These are phyloP conservation scores for Xylaria nigripes DNA, from an alignment of 495 filamentous ascomycete species.

Conservation along the genomic window DNA sequence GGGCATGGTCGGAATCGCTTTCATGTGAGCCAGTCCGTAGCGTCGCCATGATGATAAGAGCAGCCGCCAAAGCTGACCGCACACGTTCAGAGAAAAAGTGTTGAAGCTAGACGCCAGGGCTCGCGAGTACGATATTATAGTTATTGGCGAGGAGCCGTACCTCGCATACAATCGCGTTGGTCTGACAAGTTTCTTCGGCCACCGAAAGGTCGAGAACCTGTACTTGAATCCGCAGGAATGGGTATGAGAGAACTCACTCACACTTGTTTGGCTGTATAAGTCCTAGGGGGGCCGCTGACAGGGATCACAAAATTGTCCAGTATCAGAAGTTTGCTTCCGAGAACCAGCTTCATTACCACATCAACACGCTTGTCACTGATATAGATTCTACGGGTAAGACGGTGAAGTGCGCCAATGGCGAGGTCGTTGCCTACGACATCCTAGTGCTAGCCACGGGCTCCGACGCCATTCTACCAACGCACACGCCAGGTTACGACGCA, in stretches of 20 bases:
- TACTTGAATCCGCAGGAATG: slow-evolving; percentile 88
- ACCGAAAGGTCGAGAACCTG: slow-evolving; percentile 80
- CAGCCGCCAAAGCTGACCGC: slow-evolving; percentile 59
- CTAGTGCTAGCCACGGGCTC: slow-evolving; percentile 90
- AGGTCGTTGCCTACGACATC: slow-evolving; percentile 72
- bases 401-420: slow-evolving; percentile 63
- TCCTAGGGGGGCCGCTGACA: not conserved
- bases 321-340: slow-evolving; percentile 38
- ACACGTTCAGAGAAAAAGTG: slow-evolving; percentile 68
- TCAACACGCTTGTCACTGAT: slow-evolving; percentile 71
- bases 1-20: slow-evolving; percentile 92
- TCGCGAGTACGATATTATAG: slow-evolving; percentile 74
- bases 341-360: slow-evolving; percentile 66
- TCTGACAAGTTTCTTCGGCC: slow-evolving; percentile 88
- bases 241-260: slow-evolving; percentile 42
- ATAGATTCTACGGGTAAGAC: slow-evolving; percentile 58
- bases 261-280: not conserved
- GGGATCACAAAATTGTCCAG: slow-evolving; percentile 1
- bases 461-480: slow-evolving; percentile 70
- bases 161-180: slow-evolving; percentile 94
- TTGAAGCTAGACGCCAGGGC: slow-evolving; percentile 74
- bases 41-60: slow-evolving; percentile 8
- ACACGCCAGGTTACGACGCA: slow-evolving; percentile 78
- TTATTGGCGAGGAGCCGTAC: slow-evolving; percentile 88
- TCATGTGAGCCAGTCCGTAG: slow-evolving; percentile 56